These are phyloP conservation scores for Tricholoma sp. DNA, from an alignment of 768 basidiomycete genomes.

Conservation along the genomic window DNA sequence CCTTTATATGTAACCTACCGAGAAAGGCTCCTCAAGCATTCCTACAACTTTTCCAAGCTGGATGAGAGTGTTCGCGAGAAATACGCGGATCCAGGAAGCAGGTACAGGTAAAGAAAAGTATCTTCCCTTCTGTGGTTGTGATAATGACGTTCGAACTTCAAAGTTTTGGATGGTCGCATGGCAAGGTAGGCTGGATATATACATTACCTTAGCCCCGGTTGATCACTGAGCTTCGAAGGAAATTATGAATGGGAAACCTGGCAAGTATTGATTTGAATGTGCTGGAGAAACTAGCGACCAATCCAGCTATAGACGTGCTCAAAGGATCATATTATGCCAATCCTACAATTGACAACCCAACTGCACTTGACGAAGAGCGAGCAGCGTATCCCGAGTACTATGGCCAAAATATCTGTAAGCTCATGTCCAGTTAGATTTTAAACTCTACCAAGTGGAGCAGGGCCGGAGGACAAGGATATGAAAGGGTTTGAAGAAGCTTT, in stretches of 20 bases:
- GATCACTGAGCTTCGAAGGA: constrained; percentile 43
- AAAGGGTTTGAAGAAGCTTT: constrained; percentile 84
- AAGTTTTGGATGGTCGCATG: constrained; percentile 97
- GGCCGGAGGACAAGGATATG: constrained; percentile 60
- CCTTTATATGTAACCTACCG: constrained; percentile 54
- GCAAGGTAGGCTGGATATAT: constrained; percentile 52
- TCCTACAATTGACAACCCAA: constrained; percentile 61
- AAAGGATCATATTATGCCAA: constrained; percentile 97
- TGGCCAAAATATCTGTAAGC: constrained; percentile 79
- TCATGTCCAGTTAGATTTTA: not conserved
- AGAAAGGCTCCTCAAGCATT: constrained; percentile 66
- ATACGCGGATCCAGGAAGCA: constrained; percentile 65
- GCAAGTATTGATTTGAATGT: constrained; percentile 25
- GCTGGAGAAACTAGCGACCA: not conserved
- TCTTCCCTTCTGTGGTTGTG: not conserved
- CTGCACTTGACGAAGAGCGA: constrained; percentile 52
- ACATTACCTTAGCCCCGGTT: not conserved
- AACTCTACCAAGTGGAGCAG: constrained; percentile 27
- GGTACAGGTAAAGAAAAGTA: constrained; percentile 58
- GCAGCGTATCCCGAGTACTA: constrained; percentile 78
- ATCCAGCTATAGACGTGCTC: constrained; percentile 49
- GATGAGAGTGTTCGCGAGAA: constrained; percentile 63
- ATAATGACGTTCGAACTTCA: not conserved
- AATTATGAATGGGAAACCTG: constrained; percentile 93
- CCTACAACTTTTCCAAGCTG: constrained; percentile 71